A percentile compares a stretch with the other conserved stretches of the same genome.
Conservation (phyloP, 192 early-diverging fungal genomes). For the Endogone sp. region DNA sequence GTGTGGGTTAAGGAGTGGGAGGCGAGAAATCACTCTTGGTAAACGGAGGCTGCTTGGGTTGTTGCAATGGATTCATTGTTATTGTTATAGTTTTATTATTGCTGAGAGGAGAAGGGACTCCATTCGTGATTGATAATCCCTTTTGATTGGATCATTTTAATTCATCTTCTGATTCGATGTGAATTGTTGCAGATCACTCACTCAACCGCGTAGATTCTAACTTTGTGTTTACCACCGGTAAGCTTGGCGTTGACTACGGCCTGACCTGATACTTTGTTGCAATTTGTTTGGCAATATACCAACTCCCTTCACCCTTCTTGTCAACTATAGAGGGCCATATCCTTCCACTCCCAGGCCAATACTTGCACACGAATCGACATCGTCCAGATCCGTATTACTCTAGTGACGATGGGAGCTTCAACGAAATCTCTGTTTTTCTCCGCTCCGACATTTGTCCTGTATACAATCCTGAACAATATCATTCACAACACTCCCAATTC, state of each 20-base stretch:
- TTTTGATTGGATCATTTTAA: constrained; percentile 7
- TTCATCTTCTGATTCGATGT: background rate
- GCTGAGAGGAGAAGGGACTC: too few species aligned
- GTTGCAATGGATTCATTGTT: background rate
- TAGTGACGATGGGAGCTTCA: background rate
- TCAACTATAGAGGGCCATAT: constrained; percentile 52
- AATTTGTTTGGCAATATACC: background rate
- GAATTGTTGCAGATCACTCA: constrained; percentile 48
- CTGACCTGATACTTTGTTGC: background rate
- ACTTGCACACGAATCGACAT: constrained; percentile 5
- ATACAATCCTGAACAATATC: background rate
- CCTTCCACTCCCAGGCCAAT: constrained; percentile 32
- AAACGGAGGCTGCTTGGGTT: too few species aligned
- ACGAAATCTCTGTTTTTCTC: constrained; percentile 5
- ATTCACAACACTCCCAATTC: background rate
- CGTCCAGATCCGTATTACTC: background rate
- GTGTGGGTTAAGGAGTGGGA: background rate
- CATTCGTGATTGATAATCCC: too few species aligned
- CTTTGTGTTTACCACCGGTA: constrained; percentile 86
- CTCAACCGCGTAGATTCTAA: constrained; percentile 70
- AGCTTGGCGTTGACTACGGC: too few species aligned
- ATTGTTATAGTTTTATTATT: background rate
- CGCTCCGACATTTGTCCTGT: background rate
- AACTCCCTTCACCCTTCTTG: background rate
- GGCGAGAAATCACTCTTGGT: background rate